A percentile compares a stretch with the other conserved stretches of the same genome.
These are phyloP conservation scores for Trametes coccinea DNA, from an alignment of 768 basidiomycete genomes.

Conservation along the genomic window DNA sequence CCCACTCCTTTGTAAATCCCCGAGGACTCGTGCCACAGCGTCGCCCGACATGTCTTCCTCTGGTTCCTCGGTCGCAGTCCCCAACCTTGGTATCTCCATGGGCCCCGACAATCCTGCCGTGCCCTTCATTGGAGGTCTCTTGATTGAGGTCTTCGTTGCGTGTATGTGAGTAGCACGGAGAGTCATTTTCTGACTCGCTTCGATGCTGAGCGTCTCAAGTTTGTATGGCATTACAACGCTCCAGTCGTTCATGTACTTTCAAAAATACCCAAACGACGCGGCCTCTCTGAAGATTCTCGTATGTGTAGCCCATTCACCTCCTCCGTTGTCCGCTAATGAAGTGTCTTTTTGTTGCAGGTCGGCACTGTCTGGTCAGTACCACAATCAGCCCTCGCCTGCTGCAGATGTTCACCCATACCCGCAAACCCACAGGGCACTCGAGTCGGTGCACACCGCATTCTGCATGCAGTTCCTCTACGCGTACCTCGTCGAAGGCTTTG, in stretches of 20 bases:
- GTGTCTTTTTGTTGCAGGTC: background rate
- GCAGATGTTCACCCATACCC: background rate
- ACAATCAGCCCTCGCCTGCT: background rate
- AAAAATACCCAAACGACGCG: constrained; percentile 8
- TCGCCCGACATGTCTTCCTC: background rate
- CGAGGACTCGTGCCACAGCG: background rate
- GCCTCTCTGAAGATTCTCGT: constrained; percentile 2
- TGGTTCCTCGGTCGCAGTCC: background rate
- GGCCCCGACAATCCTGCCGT: constrained; percentile 11
- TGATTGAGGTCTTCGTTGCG: constrained; percentile 14
- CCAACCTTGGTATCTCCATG: background rate
- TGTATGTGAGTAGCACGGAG: constrained; percentile 6
- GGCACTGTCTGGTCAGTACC: constrained; percentile 6
- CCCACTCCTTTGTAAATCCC: background rate
- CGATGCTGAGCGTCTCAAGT: background rate
- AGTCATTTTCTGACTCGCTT: too few species aligned
- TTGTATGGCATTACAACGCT: constrained; percentile 13
- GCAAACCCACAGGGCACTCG: constrained; percentile 1
- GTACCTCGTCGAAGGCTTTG: constrained; percentile 15
- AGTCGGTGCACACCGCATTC: constrained; percentile 14
- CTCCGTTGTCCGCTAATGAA: background rate
- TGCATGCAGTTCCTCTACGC: constrained; percentile 19
- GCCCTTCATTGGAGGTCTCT: constrained; percentile 10
- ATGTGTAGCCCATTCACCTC: background rate
- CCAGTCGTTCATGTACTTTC: constrained; percentile 19